Conservation (phyloP, 2,329 filamentous ascomycete species). For the Botryotinia narcissicola region DNA sequence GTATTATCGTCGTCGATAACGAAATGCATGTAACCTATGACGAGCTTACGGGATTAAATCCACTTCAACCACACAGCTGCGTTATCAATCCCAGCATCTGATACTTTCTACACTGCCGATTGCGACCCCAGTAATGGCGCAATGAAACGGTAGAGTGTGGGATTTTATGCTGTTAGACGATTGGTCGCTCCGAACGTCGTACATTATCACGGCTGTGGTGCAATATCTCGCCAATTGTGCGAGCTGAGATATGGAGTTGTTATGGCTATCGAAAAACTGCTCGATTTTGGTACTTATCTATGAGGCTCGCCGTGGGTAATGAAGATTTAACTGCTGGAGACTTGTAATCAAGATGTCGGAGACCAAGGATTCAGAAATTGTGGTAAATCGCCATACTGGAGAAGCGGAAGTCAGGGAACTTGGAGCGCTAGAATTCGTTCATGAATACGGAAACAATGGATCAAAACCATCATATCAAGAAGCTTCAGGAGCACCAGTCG, state of each 20-base stretch:
- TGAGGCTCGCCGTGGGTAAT: not conserved
- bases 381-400: not conserved
- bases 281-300: not conserved
- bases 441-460: conserved; percentile 47
- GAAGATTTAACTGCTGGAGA: not conserved
- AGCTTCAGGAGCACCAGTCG: conserved; percentile 60
- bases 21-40: conserved; percentile 11
- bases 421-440: conserved; percentile 25
- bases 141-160: not conserved
- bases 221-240: conserved; percentile 1
- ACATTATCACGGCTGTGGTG: not conserved
- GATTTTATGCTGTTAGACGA: not conserved
- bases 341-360: not conserved
- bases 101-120: not conserved
- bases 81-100: not conserved
- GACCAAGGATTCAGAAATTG: not conserved
- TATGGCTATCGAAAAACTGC: not conserved
- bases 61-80: not conserved
- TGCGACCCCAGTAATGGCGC: not conserved
- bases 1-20: not conserved
- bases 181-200: not conserved
- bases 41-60: conserved; percentile 8
- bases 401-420: conserved; percentile 1
- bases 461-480: conserved; percentile 48
- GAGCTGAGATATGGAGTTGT: not conserved